Evolutionary conservation across 306 rosid species (phyloP).

Genomic region (Biancaea sappan): DNA sequence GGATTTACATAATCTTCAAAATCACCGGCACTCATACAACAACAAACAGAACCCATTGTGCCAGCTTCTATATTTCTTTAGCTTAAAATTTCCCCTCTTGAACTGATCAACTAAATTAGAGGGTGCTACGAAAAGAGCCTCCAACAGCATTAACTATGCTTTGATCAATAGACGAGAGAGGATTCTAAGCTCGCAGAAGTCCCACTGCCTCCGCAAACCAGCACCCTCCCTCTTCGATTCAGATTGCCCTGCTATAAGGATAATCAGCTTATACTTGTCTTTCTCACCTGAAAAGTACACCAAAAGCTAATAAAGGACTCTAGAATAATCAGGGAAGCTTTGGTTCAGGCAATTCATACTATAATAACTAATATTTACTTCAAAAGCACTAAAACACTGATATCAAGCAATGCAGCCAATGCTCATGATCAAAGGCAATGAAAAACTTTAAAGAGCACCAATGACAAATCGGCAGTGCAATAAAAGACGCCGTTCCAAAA

Average conservation of each 20-base stretch:
- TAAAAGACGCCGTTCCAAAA: not conserved
- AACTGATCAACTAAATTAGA: constrained; percentile 41
- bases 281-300: constrained; percentile 54
- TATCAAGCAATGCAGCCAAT: constrained; percentile 25
- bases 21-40: constrained; percentile 66
- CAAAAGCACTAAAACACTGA: not conserved
- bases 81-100: constrained; percentile 36
- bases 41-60: constrained; percentile 89
- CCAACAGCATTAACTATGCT: constrained; percentile 34
- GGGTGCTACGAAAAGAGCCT: constrained; percentile 30
- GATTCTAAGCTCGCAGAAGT: constrained; percentile 88
- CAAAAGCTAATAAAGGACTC: constrained; percentile 31
- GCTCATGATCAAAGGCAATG: constrained; percentile 25
- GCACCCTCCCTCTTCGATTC: constrained; percentile 77
- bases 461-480: constrained; percentile 2
- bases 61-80: constrained; percentile 47
- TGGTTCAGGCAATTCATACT: constrained; percentile 15
- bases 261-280: constrained; percentile 31
- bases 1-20: constrained; percentile 85
- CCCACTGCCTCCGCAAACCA: constrained; percentile 66
- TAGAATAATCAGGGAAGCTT: constrained; percentile 2
- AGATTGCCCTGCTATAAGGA: constrained; percentile 35
- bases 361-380: constrained; percentile 8
- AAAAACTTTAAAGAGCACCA: constrained; percentile 10
- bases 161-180: constrained; percentile 50